Evolutionary conservation across 306 rosid genomes (phyloP).

Genomic region (Lathyrus sativus): DNA sequence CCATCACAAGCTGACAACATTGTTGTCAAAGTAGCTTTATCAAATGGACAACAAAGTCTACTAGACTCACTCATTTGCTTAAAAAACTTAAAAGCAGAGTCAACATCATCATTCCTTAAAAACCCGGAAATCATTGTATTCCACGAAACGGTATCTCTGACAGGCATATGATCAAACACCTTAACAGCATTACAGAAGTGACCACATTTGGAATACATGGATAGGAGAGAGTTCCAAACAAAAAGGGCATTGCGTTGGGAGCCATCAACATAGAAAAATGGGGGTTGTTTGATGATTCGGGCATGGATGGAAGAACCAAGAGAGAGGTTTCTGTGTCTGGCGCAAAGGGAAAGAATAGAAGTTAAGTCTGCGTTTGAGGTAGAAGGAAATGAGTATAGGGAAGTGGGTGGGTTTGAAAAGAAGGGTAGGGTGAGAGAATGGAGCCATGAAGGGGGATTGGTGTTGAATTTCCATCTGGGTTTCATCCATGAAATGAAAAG

Average conservation of each 20-base stretch:
- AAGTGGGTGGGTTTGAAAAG: conserved; percentile 35
- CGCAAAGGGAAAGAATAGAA: conserved; percentile 59
- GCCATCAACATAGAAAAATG: conserved; percentile 33
- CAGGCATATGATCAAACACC: conserved; percentile 64
- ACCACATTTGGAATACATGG: conserved; percentile 56
- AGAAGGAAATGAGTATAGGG: conserved; percentile 43
- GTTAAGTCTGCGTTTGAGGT: conserved; percentile 51
- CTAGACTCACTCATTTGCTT: conserved; percentile 48
- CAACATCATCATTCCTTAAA: conserved; percentile 51
- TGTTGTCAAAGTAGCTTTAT: conserved; percentile 75
- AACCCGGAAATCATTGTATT: conserved; percentile 69
- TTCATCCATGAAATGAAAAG: conserved; percentile 85
- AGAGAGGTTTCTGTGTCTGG: conserved; percentile 49
- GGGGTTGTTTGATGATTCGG: conserved; percentile 53
- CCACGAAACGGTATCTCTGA: conserved; percentile 77
- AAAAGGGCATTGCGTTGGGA: conserved; percentile 47
- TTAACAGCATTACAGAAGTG: conserved; percentile 48
- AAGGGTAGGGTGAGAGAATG: conserved; percentile 45
- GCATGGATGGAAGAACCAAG: conserved; percentile 88
- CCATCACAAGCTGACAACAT: conserved; percentile 74
- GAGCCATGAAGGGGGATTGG: conserved; percentile 46
- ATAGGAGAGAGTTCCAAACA: conserved; percentile 75
- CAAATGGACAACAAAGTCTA: conserved; percentile 47
- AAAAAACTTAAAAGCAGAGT: conserved; percentile 54
- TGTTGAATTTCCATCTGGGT: conserved; percentile 56